Conservation (phyloP, 345 rosid genomes). For the Leavenworthia alabamica region DNA sequence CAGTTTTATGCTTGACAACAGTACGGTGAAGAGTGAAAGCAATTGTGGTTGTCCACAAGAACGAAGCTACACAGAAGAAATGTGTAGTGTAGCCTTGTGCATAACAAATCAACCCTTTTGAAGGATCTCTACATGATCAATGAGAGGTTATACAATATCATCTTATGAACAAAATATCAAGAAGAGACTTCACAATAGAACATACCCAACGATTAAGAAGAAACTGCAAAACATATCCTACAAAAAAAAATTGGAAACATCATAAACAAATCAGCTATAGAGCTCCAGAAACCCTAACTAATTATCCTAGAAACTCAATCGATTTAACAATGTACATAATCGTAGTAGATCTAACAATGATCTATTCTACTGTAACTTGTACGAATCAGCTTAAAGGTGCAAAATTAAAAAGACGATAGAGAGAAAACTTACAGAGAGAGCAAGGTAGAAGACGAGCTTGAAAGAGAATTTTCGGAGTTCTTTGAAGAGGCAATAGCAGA, state of each 20-base stretch:
- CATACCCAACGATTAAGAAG: conserved; percentile 84
- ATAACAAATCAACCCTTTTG: conserved; percentile 74
- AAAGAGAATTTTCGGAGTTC: conserved; percentile 96
- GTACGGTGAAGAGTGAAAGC: conserved; percentile 97
- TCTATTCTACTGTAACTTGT: background rate
- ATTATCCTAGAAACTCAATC: background rate
- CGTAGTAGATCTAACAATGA: conserved; percentile 11
- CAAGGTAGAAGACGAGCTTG: conserved; percentile 97
- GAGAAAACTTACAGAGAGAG: conserved; percentile 59
- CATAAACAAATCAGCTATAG: background rate
- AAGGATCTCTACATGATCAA: conserved; percentile 71
- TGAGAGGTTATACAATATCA: background rate
- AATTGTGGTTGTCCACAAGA: conserved; percentile 89
- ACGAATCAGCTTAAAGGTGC: background rate
- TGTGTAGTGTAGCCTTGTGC: conserved; percentile 81
- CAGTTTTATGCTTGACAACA: conserved; percentile 85
- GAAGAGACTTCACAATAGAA: background rate
- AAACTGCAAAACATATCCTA: conserved; percentile 99
- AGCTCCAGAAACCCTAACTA: background rate
- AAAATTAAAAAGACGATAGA: background rate
- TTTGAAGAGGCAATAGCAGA: conserved; percentile 81
- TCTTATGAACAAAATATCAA: background rate
- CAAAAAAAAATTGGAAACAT: too few relatives aligned
- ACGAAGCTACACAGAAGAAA: conserved; percentile 94
- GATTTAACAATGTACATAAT: background rate